Percentiles rank a stretch among this genome's conserved stretches.
Evolutionary conservation across 176 grass and related monocot species (phyloP).

Genomic region (Oryza glumipatula): DNA sequence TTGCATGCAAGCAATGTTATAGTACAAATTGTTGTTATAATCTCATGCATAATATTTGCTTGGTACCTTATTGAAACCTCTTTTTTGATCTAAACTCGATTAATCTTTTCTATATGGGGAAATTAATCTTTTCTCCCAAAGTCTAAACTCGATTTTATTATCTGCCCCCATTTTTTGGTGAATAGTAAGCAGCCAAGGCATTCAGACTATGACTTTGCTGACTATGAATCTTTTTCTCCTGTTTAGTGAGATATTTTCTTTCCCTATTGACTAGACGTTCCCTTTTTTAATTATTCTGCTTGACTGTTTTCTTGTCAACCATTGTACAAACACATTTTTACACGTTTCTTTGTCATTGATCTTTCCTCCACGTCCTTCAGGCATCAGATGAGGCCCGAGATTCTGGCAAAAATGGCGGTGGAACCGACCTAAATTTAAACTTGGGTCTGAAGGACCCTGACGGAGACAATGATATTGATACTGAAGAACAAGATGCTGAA

Average conservation of each 20-base stretch:
- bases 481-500: constrained; percentile 32
- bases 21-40: background rate
- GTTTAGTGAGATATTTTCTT: background rate
- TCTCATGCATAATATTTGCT: background rate
- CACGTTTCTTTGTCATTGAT: background rate
- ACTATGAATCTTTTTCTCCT: background rate
- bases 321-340: background rate
- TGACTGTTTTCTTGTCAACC: background rate
- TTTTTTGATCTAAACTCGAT: background rate
- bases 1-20: background rate
- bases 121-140: no score
- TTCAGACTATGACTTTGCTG: background rate
- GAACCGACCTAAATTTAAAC: constrained; percentile 72
- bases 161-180: background rate
- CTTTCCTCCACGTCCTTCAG: constrained; percentile 36
- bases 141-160: background rate
- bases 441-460: constrained; percentile 63
- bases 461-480: constrained; percentile 49
- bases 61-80: constrained; percentile 19
- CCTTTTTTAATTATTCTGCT: background rate
- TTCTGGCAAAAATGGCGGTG: constrained; percentile 47
- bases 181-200: background rate
- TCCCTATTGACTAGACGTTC: background rate
- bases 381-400: constrained; percentile 54
- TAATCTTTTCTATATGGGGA: no score